phyloP scores from a whole-genome alignment of 768 basidiomycete genomes.

The Trichaptum fuscoviolaceum region DNA sequence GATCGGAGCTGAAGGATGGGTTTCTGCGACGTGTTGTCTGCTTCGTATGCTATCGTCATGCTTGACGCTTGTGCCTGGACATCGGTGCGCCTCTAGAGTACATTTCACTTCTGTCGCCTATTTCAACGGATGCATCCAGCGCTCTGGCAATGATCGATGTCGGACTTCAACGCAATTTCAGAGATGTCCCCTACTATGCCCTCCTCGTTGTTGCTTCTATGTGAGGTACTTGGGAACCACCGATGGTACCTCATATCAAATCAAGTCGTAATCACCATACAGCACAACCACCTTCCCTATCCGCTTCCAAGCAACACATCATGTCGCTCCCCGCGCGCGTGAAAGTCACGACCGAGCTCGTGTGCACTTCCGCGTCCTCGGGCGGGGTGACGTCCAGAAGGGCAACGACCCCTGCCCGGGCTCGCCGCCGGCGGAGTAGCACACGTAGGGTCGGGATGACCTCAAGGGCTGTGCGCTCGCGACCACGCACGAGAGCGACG shows the following conservation, averaged over 20 bases:
- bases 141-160: conserved; percentile 33
- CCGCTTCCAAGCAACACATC: conserved; percentile 51
- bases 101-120: no score
- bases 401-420: conserved; percentile 50
- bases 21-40: no score
- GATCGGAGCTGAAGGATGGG: no score
- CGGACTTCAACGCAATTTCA: conserved; percentile 60
- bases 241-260: conserved; percentile 32
- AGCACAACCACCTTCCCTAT: conserved; percentile 49
- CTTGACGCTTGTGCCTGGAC: no score
- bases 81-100: no score
- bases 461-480: conserved; percentile 62
- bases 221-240: no score
- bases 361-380: conserved; percentile 47
- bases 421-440: conserved; percentile 38
- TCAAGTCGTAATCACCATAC: background rate
- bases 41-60: no score
- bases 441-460: conserved; percentile 49
- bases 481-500: conserved; percentile 71
- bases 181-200: conserved; percentile 53
- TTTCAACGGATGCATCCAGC: no score
- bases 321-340: conserved; percentile 58
- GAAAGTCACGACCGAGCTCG: conserved; percentile 47
- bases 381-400: conserved; percentile 46
- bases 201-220: conserved; percentile 47